Evolutionary conservation across 176 grass and related monocot genomes (phyloP), one percentile per base, ranked within the genome.

Genomic region (Eleusine indica): DNA sequence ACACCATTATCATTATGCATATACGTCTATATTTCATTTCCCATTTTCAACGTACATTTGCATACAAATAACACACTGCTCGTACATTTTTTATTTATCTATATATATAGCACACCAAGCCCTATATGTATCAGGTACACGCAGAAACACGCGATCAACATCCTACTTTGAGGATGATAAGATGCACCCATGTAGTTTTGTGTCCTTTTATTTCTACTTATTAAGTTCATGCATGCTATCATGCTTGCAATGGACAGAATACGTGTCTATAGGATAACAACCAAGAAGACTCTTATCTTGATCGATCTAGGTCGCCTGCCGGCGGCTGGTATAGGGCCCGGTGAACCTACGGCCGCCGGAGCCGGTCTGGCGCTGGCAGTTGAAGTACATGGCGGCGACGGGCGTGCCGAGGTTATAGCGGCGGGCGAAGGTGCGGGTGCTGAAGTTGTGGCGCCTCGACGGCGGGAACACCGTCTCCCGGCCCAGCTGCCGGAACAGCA

Each of bases 311-410:
- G 18, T 48, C 44, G 83, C 29, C 78, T 57, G 53, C 17, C 53
- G 18, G 66, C 78, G 53, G 72, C 25, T 70, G 39, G 83, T 82
- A 68, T 86, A 90, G 4, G 83, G 68, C 0, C 88, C 88, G 69
- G 85, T 84, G 80, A 92, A 94, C 76, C 84, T 87, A 41, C 84
- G 81, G 3, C 94, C 94, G n/a, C 94, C 94, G 71, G 92, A 83
- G 73, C 94, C 94, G 30, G 41, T 49, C 57, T 89, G 88, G 71
- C 94, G 89, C 86, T 97, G 94, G 86, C 88, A 97, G 77, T 97
- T 88, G 81, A 92, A 97, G 73, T 80, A 97, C 58, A 73, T 41
- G 49, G 90, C 85, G 39, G 92, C 94, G 15, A 86, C 90, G 10
- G 94, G 94, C 4, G 74, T 22, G 29, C 90, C 90, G 18, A 97